Base-by-base conservation (phyloP, 2,329 filamentous ascomycete species). In the Clarireedia homoeocarpa region DNA sequence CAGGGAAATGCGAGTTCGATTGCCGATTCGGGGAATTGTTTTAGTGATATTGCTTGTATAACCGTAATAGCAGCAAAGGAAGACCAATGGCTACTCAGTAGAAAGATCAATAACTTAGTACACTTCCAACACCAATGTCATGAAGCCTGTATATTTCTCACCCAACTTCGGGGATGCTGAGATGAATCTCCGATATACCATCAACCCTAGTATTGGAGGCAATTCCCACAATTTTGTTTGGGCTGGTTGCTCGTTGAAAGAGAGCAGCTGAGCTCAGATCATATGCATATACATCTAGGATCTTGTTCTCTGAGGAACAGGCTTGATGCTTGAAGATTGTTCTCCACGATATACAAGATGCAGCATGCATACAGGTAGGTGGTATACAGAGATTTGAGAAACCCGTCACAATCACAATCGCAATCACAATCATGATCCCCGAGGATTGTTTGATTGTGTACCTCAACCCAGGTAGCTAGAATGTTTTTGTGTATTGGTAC, bases 211-310 rank as follows among this genome's bases (percentile, higher is more conserved):
- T 20, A 44, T 5, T 30, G 24, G 39, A n/a, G 39, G 36, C n/a
- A 30, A 34, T 27, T 45, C 6, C n/a, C 36, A 48, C 34, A 27
- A 40, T 46, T 23, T 48, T 40, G 14, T 12, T 40, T 23, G 3
- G 23, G 6, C 20, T 7, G 15, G 10, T 15, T 48, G 7, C 14
- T 5, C 24, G 26, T 30, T 26, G n/a, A 39, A 34, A 47, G 26
- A 12, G 44, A 39, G 44, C 44, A 53, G 51, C 51, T 53, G 51
- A 53, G 51, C 42, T 53, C 44, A 48, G 38, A 40, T 48, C 44
- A 17, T 23, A 44, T 44, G 40, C 20, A 44, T 44, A 40, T 17
- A 23, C 20, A 42, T 48, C 44, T 53, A 48, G 44, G 51, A 53
- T 40, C 23, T 42, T 48, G 44, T 53, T 10, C 48, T 48, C 44